Evolutionary conservation across 768 basidiomycete species (phyloP).

Genomic region (Lactifluus volemus): DNA sequence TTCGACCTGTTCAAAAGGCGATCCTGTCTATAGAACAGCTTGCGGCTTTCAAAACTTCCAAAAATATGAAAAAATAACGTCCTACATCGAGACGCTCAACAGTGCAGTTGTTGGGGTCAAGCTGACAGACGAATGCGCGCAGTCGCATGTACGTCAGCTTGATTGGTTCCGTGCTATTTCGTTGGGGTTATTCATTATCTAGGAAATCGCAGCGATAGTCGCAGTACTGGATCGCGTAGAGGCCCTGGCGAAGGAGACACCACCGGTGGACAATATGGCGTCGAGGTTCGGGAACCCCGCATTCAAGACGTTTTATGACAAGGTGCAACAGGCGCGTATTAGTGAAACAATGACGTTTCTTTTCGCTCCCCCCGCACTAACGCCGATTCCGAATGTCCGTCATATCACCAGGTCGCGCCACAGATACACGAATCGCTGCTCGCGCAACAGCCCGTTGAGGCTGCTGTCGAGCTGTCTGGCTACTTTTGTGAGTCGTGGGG

Average conservation of each 20-base stretch:
- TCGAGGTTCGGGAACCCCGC: slow-evolving; percentile 98
- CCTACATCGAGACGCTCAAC: slow-evolving; percentile 71
- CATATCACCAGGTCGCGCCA: neutral
- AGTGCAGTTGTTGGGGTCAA: slow-evolving; percentile 66
- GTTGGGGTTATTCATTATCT: neutral
- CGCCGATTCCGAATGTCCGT: no score
- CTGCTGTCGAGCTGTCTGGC: slow-evolving; percentile 57
- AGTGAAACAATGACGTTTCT: neutral
- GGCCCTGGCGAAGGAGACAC: slow-evolving; percentile 55
- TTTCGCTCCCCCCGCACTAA: neutral
- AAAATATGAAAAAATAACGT: slow-evolving; percentile 54
- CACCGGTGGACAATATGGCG: slow-evolving; percentile 81
- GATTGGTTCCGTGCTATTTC: neutral
- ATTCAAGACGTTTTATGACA: slow-evolving; percentile 86
- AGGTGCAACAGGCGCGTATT: slow-evolving; percentile 50
- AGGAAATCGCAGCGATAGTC: slow-evolving; percentile 62
- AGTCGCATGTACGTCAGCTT: slow-evolving; percentile 46
- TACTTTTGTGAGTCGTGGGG: slow-evolving; percentile 93
- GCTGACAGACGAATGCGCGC: slow-evolving; percentile 51
- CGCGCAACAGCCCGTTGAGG: slow-evolving; percentile 49
- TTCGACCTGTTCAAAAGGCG: slow-evolving; percentile 51
- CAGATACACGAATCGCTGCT: slow-evolving; percentile 50
- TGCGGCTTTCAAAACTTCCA: slow-evolving; percentile 67
- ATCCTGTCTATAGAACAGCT: slow-evolving; percentile 76
- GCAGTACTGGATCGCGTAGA: slow-evolving; percentile 59